Conservation (phyloP, 305 asterid genomes). For the Fraxinus paxiana region DNA sequence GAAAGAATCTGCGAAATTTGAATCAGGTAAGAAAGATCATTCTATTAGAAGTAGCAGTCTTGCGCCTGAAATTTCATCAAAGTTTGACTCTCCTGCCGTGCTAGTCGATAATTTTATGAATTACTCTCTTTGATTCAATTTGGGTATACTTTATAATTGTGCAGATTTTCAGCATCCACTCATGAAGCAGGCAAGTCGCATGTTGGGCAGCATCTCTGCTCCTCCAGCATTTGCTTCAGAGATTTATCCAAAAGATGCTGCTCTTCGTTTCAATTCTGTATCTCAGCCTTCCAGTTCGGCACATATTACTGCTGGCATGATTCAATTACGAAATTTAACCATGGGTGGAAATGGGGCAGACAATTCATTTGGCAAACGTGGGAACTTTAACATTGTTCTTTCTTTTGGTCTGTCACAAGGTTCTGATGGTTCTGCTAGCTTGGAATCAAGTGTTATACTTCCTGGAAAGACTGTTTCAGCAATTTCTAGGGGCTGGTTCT, state of each 20-base stretch:
- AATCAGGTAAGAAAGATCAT: slow-evolving; percentile 42
- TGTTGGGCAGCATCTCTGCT: slow-evolving; percentile 67
- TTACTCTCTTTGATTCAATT: not conserved
- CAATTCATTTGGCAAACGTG: slow-evolving; percentile 35
- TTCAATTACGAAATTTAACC: slow-evolving; percentile 39
- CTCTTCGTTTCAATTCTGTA: slow-evolving; percentile 36
- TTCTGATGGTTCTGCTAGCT: slow-evolving; percentile 41
- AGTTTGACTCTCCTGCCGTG: not conserved
- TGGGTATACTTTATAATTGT: slow-evolving; percentile 4
- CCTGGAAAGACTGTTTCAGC: slow-evolving; percentile 47
- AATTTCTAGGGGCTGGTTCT: slow-evolving; percentile 45
- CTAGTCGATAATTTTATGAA: not conserved
- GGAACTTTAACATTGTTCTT: slow-evolving; percentile 47
- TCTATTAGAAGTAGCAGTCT: not conserved
- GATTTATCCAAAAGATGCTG: slow-evolving; percentile 59
- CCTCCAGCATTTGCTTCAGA: slow-evolving; percentile 91
- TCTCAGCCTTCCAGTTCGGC: slow-evolving; percentile 39
- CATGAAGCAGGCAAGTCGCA: slow-evolving; percentile 55
- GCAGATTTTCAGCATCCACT: slow-evolving; percentile 54
- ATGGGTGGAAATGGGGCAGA: slow-evolving; percentile 20
- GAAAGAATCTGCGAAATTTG: slow-evolving; percentile 31
- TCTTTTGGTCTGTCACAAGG: slow-evolving; percentile 55
- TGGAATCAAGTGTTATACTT: slow-evolving; percentile 47
- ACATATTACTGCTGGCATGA: slow-evolving; percentile 51
- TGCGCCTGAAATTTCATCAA: not conserved